A percentile compares a stretch with the other conserved stretches of the same genome.
phyloP scores from a whole-genome alignment of 352 stramenopile species.

The Pilasporangium apinafurcum region DNA sequence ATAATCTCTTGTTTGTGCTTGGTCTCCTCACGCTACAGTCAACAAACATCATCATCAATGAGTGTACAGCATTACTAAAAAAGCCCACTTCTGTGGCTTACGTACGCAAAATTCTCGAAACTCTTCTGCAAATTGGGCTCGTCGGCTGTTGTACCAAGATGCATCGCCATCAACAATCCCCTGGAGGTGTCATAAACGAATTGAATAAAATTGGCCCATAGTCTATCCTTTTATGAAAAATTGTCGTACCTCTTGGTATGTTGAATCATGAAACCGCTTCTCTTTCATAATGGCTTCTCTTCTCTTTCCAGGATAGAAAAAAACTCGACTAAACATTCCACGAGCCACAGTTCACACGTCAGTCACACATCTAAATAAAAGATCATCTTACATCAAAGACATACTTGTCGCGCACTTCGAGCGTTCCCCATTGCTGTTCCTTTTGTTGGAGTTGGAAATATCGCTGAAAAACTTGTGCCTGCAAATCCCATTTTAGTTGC shows the following conservation, averaged over 20 bases:
- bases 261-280: conserved; percentile 66
- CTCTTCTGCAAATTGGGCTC: conserved; percentile 35
- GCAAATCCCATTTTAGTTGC: conserved; percentile 62
- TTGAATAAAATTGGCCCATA: too few relatives aligned
- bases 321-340: conserved; percentile 27
- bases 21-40: conserved; percentile 49
- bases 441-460: conserved; percentile 52
- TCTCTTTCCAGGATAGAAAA: conserved; percentile 56
- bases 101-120: background rate
- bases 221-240: background rate
- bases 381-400: too few relatives aligned
- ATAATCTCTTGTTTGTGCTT: conserved; percentile 74
- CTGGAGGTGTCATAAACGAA: conserved; percentile 10
- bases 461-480: conserved; percentile 53
- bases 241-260: conserved; percentile 30
- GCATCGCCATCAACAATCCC: conserved; percentile 30
- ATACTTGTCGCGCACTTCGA: conserved; percentile 55
- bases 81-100: too few relatives aligned
- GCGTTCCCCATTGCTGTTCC: conserved; percentile 43
- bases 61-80: background rate
- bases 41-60: background rate
- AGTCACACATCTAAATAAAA: too few relatives aligned
- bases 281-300: conserved; percentile 58
- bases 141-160: conserved; percentile 40
- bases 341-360: too few relatives aligned